Base-by-base conservation (phyloP, 306 rosid species). In the Prunus padus region DNA sequence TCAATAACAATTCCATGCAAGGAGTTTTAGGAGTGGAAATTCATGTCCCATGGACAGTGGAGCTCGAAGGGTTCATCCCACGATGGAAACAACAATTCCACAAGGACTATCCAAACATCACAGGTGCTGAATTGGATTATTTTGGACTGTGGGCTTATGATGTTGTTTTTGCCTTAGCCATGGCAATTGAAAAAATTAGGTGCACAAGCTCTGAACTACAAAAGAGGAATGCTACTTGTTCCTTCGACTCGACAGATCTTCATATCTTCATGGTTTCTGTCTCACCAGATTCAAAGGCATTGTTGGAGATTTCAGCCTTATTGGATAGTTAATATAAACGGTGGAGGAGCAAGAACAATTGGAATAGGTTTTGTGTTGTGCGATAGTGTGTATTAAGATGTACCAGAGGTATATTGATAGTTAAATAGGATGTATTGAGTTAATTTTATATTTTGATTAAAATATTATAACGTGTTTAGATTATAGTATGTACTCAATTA, bases 1-100 rank as follows among this genome's bases (percentile, higher is more conserved):
- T 56, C 11, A 76, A 84, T n/a, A 28, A 28, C 0, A 28, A 28
- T 28, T 28, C 30, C 30, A 28, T 70, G 82, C 0, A 84, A 67
- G 92, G 92, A 3, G 85, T 82, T 1, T 19, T 90, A 16, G 92
- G 89, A 8, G 78, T 88, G 44, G 82, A 82, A 67, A 59, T 87
- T 47, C 30, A 28, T 28, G 30, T 28, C 30, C 4, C 30, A 28
- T 28, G 30, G 30, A 28, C 4, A 28, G 30, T 84, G 12, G 18
- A 15, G 70, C 72, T 83, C 8, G 56, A 75, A 28, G 30, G 30
- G 30, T 28, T 28, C 30, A 3, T 28, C 30, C 30, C 30, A 28
- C 3, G 30, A 3, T 90, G 89, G 91, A 86, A 46, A 74, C 72
- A 69, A 12, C 54, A 83, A 49, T 87, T 84, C 67, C 18, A 76